phyloP scores from a whole-genome alignment of 2,329 filamentous ascomycete species.

The Aspergillus amoenus region DNA sequence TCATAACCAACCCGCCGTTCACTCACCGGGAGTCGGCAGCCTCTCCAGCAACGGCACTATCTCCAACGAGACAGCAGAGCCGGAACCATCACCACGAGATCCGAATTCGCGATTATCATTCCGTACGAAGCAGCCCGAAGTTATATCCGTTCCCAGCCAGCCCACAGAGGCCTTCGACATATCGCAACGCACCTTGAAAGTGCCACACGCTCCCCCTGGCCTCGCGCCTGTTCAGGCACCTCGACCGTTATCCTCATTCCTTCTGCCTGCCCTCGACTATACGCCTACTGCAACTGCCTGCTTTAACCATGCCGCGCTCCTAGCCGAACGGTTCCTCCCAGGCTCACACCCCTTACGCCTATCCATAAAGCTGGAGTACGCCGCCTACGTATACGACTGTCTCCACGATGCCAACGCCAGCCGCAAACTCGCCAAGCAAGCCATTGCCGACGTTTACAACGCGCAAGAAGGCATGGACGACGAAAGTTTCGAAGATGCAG shows the following conservation, averaged over 20 bases:
- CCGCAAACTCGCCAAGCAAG: conserved; percentile 72
- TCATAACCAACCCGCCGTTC: conserved; percentile 82
- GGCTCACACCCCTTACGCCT: conserved; percentile 87
- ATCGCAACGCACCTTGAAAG: conserved; percentile 12
- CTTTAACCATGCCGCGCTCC: conserved; percentile 72
- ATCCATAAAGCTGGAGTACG: conserved; percentile 87
- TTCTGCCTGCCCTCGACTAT: conserved; percentile 78
- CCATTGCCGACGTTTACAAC: conserved; percentile 87
- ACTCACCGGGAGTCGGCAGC: conserved; percentile 55
- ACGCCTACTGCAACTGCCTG: conserved; percentile 76
- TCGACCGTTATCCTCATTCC: conserved; percentile 63
- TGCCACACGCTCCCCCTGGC: conserved; percentile 35
- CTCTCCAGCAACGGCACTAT: conserved; percentile 29
- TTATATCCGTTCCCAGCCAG: conserved; percentile 12
- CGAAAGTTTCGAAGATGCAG: conserved; percentile 90
- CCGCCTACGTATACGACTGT: conserved; percentile 92
- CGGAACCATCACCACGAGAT: conserved; percentile 19
- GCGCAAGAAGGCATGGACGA: conserved; percentile 91
- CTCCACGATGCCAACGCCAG: conserved; percentile 77
- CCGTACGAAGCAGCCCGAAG: conserved; percentile 15
- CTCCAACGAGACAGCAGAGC: conserved; percentile 29
- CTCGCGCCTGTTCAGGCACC: conserved; percentile 33
- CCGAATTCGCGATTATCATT: conserved; percentile 20
- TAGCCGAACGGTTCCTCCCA: conserved; percentile 75
- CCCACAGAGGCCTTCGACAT: neutral